Evolutionary conservation across 1,139 yeast genomes (phyloP).

Genomic region (Suhomyces coccinellae): DNA sequence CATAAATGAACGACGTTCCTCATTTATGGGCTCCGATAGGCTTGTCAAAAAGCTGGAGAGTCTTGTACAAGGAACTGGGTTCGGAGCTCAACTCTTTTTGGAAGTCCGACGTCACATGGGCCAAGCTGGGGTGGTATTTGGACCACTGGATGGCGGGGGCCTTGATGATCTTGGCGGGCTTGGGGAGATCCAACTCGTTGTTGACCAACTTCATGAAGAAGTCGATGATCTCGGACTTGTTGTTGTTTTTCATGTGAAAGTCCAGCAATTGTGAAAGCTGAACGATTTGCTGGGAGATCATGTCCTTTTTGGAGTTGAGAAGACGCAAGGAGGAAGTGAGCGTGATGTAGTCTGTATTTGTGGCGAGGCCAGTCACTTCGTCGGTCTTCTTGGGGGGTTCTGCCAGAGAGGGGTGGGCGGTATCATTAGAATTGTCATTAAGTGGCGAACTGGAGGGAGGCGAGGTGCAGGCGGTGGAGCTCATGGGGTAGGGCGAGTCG

Average conservation of each 20-base stretch:
- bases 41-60: slow-evolving; percentile 12
- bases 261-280: slow-evolving; percentile 28
- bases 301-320: slow-evolving; percentile 24
- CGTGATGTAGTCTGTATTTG: slow-evolving; percentile 43
- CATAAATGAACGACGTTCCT: slow-evolving; percentile 4
- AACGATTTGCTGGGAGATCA: slow-evolving; percentile 35
- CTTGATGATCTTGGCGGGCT: slow-evolving; percentile 34
- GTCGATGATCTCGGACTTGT: slow-evolving; percentile 28
- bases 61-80: slow-evolving; percentile 6
- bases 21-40: slow-evolving; percentile 1
- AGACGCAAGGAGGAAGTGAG: slow-evolving; percentile 38
- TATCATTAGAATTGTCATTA: slow-evolving; percentile 8
- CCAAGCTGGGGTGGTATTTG: slow-evolving; percentile 25
- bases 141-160: slow-evolving; percentile 44
- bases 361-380: slow-evolving; percentile 19
- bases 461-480: slow-evolving; percentile 13
- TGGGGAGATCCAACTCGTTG: slow-evolving; percentile 37
- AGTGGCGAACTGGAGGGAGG: slow-evolving; percentile 11
- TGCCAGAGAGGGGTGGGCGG: neutral
- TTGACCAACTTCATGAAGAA: slow-evolving; percentile 33
- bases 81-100: slow-evolving; percentile 2
- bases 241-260: slow-evolving; percentile 17
- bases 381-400: neutral
- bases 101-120: slow-evolving; percentile 16
- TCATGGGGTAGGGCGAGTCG: slow-evolving; percentile 5